These are phyloP conservation scores for Hansenula sp. DNA, from an alignment of 1,139 yeast genomes.

Conservation along the genomic window DNA sequence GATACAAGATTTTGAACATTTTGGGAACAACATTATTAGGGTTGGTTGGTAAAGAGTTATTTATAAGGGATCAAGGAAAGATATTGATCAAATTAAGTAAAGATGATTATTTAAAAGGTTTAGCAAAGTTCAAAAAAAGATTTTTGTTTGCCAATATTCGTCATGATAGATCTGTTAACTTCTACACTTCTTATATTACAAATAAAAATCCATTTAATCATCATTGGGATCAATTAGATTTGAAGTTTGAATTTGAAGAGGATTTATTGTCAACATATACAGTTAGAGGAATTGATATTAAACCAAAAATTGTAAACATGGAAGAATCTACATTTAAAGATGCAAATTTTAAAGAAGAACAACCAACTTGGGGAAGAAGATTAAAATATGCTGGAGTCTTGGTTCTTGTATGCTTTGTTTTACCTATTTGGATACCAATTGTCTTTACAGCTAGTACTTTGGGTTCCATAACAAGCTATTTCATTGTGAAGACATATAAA, in stretches of 20 bases:
- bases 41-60: conserved; percentile 69
- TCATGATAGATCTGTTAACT: conserved; percentile 66
- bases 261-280: conserved; percentile 12
- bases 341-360: conserved; percentile 3
- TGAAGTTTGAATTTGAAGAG: conserved; percentile 19
- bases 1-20: conserved; percentile 41
- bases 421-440: conserved; percentile 53
- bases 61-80: conserved; percentile 43
- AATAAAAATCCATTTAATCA: conserved; percentile 41
- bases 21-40: conserved; percentile 68
- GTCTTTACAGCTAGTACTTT: conserved; percentile 39
- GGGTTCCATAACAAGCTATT: conserved; percentile 26
- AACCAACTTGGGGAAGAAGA: conserved; percentile 17
- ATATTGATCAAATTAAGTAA: conserved; percentile 50
- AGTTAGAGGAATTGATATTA: conserved; percentile 23
- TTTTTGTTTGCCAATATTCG: conserved; percentile 67
- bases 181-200: conserved; percentile 46
- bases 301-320: conserved; percentile 57
- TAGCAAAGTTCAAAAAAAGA: conserved; percentile 51
- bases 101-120: conserved; percentile 47
- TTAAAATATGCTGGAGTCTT: conserved; percentile 29
- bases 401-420: conserved; percentile 29
- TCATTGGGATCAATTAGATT: conserved; percentile 27
- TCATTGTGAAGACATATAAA: conserved; percentile 15
- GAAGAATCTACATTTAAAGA: conserved; percentile 25